Percentiles rank a stretch among this genome's conserved stretches.
These are phyloP conservation scores for Myriosclerotinia duriaeana DNA, from an alignment of 2,329 filamentous ascomycete genomes.

Conservation along the genomic window DNA sequence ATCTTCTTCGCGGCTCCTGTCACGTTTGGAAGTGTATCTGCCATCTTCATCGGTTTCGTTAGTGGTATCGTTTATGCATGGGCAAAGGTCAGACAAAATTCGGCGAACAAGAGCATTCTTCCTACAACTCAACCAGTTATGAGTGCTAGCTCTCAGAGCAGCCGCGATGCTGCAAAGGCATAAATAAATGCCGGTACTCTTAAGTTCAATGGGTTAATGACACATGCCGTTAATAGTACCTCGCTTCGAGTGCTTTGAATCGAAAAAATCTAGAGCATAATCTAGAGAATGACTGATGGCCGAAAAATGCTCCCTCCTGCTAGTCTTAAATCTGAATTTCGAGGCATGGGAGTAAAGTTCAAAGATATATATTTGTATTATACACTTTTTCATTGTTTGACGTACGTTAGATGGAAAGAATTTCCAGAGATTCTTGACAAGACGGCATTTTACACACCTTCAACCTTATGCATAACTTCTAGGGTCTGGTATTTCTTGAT, in stretches of 20 bases:
- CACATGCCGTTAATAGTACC: neutral
- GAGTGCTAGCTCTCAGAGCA: constrained; percentile 90
- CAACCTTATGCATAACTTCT: constrained; percentile 22
- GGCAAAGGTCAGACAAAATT: constrained; percentile 79
- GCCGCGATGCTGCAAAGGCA: constrained; percentile 71
- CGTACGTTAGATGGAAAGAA: constrained; percentile 19
- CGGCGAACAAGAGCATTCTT: constrained; percentile 62
- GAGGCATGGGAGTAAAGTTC: neutral
- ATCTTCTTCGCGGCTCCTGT: constrained; percentile 95
- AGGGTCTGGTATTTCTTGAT: constrained; percentile 24
- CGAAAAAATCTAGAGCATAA: constrained; percentile 5
- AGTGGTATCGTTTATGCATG: constrained; percentile 89
- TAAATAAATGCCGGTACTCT: constrained; percentile 25
- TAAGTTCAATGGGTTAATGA: neutral
- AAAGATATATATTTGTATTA: constrained; percentile 25
- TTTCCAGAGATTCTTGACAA: constrained; percentile 10
- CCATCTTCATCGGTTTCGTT: constrained; percentile 87
- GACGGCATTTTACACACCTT: constrained; percentile 6
- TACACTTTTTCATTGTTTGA: constrained; percentile 20
- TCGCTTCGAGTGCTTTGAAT: constrained; percentile 7
- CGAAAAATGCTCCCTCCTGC: constrained; percentile 3
- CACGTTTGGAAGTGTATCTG: constrained; percentile 86
- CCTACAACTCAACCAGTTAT: constrained; percentile 69
- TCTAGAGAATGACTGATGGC: constrained; percentile 11
- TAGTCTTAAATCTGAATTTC: neutral